A percentile compares a stretch with the other conserved stretches of the same genome.
Evolutionary conservation across 1,284 basidiomycete genomes (phyloP).

Genomic region (Schizophyllum amplum): DNA sequence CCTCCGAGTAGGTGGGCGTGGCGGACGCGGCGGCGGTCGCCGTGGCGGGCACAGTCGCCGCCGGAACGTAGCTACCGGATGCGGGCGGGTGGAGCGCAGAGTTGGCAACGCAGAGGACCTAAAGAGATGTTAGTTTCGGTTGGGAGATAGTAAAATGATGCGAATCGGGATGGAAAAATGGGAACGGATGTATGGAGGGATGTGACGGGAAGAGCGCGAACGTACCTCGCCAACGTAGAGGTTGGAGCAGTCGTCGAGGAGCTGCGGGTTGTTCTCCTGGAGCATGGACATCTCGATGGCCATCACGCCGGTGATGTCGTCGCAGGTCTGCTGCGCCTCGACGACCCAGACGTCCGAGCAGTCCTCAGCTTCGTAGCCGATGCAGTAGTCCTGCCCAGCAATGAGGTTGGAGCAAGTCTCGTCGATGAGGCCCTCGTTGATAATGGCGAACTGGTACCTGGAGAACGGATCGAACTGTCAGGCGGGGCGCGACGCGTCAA

Average conservation of each 20-base stretch:
- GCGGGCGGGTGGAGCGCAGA: slow-evolving; percentile 30
- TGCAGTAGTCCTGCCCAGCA: slow-evolving; percentile 39
- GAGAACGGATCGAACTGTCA: slow-evolving; percentile 3
- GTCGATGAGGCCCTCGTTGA: slow-evolving; percentile 47
- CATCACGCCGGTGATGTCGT: slow-evolving; percentile 26
- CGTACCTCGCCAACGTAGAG: slow-evolving; percentile 61
- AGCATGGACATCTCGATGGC: slow-evolving; percentile 45
- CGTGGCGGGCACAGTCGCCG: slow-evolving; percentile 26
- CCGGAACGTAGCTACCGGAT: slow-evolving; percentile 28
- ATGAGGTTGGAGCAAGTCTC: slow-evolving; percentile 47
- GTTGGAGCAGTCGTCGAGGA: slow-evolving; percentile 48
- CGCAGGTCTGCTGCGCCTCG: slow-evolving; percentile 41
- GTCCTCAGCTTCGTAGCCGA: slow-evolving; percentile 40
- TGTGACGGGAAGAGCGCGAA: slow-evolving; percentile 2
- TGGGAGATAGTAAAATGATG: too few species aligned
- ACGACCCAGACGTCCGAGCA: slow-evolving; percentile 44
- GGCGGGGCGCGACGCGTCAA: slow-evolving; percentile 6
- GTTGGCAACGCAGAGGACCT: slow-evolving; percentile 46
- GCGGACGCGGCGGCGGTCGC: slow-evolving; percentile 21
- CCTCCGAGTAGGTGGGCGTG: slow-evolving; percentile 16
- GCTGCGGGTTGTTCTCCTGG: slow-evolving; percentile 59
- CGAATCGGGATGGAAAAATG: not conserved
- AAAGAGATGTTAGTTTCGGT: slow-evolving; percentile 4
- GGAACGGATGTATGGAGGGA: not conserved
- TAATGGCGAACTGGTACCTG: slow-evolving; percentile 63